These are phyloP conservation scores for Termitomyces bulborhizus DNA, from an alignment of 768 basidiomycete species.

Conservation along the genomic window DNA sequence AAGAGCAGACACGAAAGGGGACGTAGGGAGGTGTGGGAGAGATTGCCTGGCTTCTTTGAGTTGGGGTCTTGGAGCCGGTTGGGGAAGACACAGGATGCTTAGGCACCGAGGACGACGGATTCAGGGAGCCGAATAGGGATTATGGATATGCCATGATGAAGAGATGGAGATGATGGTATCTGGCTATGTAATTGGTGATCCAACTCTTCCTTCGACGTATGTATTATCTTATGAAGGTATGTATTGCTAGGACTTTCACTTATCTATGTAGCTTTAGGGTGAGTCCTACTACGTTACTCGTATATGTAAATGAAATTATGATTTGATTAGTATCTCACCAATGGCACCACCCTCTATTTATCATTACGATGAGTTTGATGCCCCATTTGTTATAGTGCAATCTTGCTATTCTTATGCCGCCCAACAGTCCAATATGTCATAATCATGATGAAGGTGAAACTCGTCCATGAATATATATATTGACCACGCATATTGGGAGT, in stretches of 20 bases:
- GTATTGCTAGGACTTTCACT: neutral
- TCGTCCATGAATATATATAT: neutral
- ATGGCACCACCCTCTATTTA: neutral
- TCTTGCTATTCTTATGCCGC: too few species aligned
- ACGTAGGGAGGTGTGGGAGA: conserved; percentile 32
- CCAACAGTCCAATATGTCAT: too few species aligned
- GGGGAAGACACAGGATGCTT: conserved; percentile 19
- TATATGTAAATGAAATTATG: neutral
- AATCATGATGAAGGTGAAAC: neutral
- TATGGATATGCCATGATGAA: neutral
- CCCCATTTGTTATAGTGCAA: too few species aligned
- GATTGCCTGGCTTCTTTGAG: conserved; percentile 32
- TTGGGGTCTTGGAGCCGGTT: conserved; percentile 31
- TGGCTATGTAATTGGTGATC: neutral
- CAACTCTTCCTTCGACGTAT: neutral
- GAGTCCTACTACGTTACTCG: neutral
- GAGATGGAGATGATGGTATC: neutral
- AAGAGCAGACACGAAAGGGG: conserved; percentile 25
- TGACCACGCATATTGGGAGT: neutral
- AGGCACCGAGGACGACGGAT: neutral
- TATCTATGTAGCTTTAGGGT: neutral
- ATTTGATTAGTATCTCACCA: neutral
- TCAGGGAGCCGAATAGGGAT: neutral
- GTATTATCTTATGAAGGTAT: neutral
- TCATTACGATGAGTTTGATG: neutral